Evolutionary conservation across 768 basidiomycete genomes (phyloP).

Genomic region (Mycena metata): DNA sequence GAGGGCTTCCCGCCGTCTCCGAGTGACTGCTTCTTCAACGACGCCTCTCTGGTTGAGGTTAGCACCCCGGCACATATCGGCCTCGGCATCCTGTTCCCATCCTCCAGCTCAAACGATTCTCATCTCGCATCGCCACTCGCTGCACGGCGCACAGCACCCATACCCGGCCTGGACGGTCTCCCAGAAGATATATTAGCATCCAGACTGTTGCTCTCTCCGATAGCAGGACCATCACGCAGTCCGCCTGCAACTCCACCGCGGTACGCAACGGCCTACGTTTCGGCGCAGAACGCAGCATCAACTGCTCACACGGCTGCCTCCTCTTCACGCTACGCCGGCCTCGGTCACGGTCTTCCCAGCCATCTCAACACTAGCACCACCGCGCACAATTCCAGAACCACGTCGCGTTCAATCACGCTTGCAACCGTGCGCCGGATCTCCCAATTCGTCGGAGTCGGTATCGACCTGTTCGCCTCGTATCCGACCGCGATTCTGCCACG

Average conservation of each 20-base stretch:
- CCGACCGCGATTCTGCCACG: neutral
- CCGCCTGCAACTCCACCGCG: neutral
- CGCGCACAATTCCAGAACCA: neutral
- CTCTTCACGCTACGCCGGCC: constrained; percentile 1
- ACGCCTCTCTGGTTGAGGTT: neutral
- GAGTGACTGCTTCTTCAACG: constrained; percentile 26
- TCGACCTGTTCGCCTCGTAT: constrained; percentile 1
- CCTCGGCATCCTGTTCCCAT: constrained; percentile 9
- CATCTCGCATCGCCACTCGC: neutral
- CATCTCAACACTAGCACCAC: neutral
- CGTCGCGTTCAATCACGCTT: neutral
- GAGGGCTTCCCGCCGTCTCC: constrained; percentile 26
- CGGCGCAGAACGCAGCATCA: neutral
- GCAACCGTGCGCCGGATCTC: constrained; percentile 8
- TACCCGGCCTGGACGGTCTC: no score
- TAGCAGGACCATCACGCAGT: neutral
- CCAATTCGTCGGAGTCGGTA: neutral
- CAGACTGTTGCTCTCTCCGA: neutral
- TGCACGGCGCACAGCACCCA: neutral
- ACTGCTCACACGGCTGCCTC: neutral
- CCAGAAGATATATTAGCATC: neutral
- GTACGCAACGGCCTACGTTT: neutral
- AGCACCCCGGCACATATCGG: constrained; percentile 15
- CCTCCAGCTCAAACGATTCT: neutral
- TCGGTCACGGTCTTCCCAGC: constrained; percentile 20